Evolutionary conservation across 768 basidiomycete genomes (phyloP).

Genomic region (Hygrophorus russula): DNA sequence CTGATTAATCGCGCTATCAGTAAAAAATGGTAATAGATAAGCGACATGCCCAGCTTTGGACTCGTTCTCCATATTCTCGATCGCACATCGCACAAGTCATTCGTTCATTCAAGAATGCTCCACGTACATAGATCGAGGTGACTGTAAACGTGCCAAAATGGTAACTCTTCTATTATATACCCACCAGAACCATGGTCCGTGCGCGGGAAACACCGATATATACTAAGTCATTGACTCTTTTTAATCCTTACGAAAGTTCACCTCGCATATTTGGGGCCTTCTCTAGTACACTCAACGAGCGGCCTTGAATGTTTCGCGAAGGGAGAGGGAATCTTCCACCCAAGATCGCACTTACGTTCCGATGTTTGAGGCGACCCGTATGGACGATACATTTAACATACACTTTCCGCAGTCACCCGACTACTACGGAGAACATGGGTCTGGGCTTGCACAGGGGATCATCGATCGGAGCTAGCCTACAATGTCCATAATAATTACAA

Average conservation of each 20-base stretch:
- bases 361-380: constrained; percentile 56
- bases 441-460: too few species aligned
- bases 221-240: constrained; percentile 4
- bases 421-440: too few species aligned
- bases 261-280: constrained; percentile 64
- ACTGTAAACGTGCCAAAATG: constrained; percentile 13
- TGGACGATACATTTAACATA: constrained; percentile 30
- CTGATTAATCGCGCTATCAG: constrained; percentile 63
- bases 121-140: constrained; percentile 14
- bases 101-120: constrained; percentile 8
- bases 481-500: not conserved
- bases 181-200: constrained; percentile 35
- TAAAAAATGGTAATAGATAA: constrained; percentile 25
- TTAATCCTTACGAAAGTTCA: constrained; percentile 49
- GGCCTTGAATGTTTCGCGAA: constrained; percentile 46
- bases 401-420: not conserved
- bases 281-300: constrained; percentile 22
- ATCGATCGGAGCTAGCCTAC: too few species aligned
- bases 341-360: constrained; percentile 51
- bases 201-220: constrained; percentile 24
- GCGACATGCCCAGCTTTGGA: constrained; percentile 67
- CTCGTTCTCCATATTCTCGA: constrained; percentile 38
- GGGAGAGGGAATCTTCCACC: constrained; percentile 54
- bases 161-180: constrained; percentile 14
- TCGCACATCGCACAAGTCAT: constrained; percentile 13